Conservation (phyloP, 2,329 filamentous ascomycete species). For the Trichoderma semiorbis region DNA sequence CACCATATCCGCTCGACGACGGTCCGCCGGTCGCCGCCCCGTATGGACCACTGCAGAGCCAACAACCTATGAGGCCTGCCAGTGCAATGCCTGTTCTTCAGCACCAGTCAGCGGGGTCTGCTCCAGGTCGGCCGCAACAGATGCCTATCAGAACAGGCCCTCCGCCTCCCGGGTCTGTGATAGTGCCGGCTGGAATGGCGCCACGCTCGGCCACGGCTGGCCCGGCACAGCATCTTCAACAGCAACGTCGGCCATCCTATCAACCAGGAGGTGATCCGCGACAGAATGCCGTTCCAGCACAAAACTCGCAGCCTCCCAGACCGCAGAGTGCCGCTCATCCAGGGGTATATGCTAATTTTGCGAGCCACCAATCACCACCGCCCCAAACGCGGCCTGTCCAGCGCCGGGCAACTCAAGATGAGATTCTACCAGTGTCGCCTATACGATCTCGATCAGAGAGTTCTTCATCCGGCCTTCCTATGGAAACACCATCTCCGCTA, state of each 20-base stretch:
- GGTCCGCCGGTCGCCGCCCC: background rate
- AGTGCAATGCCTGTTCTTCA: slow-evolving; percentile 18
- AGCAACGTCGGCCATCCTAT: slow-evolving; percentile 3
- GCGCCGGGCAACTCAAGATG: slow-evolving; percentile 12
- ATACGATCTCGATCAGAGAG: slow-evolving; percentile 20
- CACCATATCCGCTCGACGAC: slow-evolving; percentile 16
- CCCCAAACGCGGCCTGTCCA: slow-evolving; percentile 2
- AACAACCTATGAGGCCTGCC: slow-evolving; percentile 16
- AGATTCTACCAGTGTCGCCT: slow-evolving; percentile 19
- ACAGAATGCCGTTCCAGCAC: background rate
- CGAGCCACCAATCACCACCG: background rate
- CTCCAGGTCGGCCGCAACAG: slow-evolving; percentile 2
- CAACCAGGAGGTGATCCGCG: background rate
- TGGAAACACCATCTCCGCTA: slow-evolving; percentile 20
- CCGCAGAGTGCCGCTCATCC: slow-evolving; percentile 15
- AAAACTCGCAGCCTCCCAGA: slow-evolving; percentile 1
- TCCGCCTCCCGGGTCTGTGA: background rate
- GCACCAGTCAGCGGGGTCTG: background rate
- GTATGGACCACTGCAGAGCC: background rate
- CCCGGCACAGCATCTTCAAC: slow-evolving; percentile 4
- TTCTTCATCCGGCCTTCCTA: slow-evolving; percentile 17
- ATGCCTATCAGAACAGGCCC: background rate
- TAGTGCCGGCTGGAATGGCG: slow-evolving; percentile 3
- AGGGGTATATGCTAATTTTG: background rate
- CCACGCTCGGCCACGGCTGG: slow-evolving; percentile 1